Base-by-base conservation (phyloP, 257 asterid species). In the Verbascum thapsus region DNA sequence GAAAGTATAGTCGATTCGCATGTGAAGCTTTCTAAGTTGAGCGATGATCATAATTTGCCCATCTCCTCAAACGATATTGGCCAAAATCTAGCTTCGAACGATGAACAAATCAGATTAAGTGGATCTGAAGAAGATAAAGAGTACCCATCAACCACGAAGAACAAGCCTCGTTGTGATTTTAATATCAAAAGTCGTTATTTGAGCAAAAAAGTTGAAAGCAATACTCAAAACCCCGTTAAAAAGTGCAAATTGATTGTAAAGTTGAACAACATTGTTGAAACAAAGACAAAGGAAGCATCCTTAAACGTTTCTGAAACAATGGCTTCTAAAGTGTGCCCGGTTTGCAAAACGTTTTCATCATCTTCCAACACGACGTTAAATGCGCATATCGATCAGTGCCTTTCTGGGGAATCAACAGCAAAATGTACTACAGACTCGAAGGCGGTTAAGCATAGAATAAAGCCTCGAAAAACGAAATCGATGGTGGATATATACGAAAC, bases 311-410 rank as follows among this genome's bases (percentile, higher is more conserved):
- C 86, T 4, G 99, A 89, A 75, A 30, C 87, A 26, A 84, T 83
- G 99, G 84, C 95, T 71, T 83, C 98, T 2, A 84, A 88, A 79
- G 90, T 90, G 42, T 92, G 99, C 77, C 99, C 99, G 8, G 97
- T 92, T 52, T 92, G 99, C 87, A 92, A 85, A 82, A 73, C 80
- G 3, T 92, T 92, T 74, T 78, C 99, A 1, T 92, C 99, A 13
- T 83, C 95, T 19, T 92, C 99, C 9, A 92, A 92, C 81, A 92
- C 99, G 37, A 92, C 99, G 34, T 73, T 92, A 85, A 92, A 92
- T 59, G 99, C 99, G 22, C 99, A 92, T 62, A 92, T 92, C 4
- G 99, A 92, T 71, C 97, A 85, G 61, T 92, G 99, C 60, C 97
- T 92, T 64, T 85, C 97, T 61, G 91, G 83, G 16, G 94, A 77